Percentiles rank a stretch among this genome's conserved stretches.
Conservation (phyloP, 345 rosid species). For the Populus davidiana region DNA sequence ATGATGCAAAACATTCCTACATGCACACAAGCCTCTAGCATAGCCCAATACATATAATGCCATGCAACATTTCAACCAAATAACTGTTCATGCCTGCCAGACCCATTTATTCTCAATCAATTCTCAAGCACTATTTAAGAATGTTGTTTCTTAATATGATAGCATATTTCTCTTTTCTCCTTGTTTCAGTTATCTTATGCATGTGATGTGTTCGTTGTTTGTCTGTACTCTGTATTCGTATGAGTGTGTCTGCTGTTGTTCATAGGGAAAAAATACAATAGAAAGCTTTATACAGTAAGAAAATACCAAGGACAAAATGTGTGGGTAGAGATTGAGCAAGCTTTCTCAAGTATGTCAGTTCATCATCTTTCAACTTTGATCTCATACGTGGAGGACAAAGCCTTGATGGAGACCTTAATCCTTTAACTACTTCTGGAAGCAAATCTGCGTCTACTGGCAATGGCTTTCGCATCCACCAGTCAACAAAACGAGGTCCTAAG, state of each 20-base stretch:
- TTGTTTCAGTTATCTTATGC: not conserved
- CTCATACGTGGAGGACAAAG: constrained; percentile 54
- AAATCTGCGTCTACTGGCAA: constrained; percentile 83
- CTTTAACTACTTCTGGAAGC: constrained; percentile 64
- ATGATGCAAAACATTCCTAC: constrained; percentile 4
- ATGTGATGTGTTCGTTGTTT: no score
- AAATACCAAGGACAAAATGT: constrained; percentile 84
- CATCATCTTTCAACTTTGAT: constrained; percentile 52
- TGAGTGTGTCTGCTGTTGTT: not conserved
- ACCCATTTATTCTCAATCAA: not conserved
- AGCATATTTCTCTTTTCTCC: not conserved
- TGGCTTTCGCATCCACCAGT: constrained; percentile 95
- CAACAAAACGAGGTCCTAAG: constrained; percentile 76
- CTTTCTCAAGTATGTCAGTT: constrained; percentile 70
- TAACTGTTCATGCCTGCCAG: not conserved
- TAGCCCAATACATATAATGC: not conserved
- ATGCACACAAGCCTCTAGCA: constrained; percentile 8
- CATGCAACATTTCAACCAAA: not conserved
- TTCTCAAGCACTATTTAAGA: not conserved
- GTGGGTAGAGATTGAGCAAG: constrained; percentile 65
- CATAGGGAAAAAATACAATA: not conserved
- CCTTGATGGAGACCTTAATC: constrained; percentile 66
- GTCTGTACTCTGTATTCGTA: not conserved
- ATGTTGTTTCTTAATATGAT: not conserved
- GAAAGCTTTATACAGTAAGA: constrained; percentile 10